phyloP scores from a whole-genome alignment of 2,329 filamentous ascomycete genomes.

The Phialocephala subalpina region DNA sequence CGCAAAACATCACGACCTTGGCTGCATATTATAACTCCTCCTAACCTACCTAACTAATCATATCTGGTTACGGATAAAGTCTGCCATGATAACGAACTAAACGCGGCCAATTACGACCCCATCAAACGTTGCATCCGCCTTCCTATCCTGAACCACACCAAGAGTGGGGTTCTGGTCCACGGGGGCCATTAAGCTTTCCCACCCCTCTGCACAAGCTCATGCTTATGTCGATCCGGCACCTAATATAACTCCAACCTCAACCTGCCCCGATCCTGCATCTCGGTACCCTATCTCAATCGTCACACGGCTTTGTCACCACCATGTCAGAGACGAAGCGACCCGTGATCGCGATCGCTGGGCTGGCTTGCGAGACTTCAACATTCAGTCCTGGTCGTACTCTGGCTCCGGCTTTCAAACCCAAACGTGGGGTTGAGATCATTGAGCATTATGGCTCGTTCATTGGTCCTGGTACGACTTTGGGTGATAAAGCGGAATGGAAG shows the following conservation, averaged over 20 bases:
- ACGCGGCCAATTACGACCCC: neutral
- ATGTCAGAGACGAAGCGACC: slow-evolving; percentile 44
- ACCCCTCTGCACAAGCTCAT: neutral
- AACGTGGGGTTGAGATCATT: slow-evolving; percentile 52
- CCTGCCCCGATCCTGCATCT: slow-evolving; percentile 5
- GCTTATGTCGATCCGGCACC: neutral
- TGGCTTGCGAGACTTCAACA: slow-evolving; percentile 62
- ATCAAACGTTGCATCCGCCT: slow-evolving; percentile 9
- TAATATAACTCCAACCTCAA: neutral
- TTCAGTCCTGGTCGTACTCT: slow-evolving; percentile 59
- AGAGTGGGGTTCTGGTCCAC: neutral
- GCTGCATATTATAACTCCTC: neutral
- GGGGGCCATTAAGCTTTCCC: slow-evolving; percentile 1
- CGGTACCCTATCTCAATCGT: neutral
- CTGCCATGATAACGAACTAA: slow-evolving; percentile 5
- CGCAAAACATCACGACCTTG: neutral
- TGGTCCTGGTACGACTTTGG: slow-evolving; percentile 49
- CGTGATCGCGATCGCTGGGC: slow-evolving; percentile 58
- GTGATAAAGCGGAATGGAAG: slow-evolving; percentile 54
- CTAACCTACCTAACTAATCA: slow-evolving; percentile 2
- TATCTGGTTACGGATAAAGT: neutral
- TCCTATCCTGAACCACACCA: neutral
- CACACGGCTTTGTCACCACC: neutral
- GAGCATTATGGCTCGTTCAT: slow-evolving; percentile 54
- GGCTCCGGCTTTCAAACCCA: slow-evolving; percentile 58